Percentiles rank a stretch among this genome's conserved stretches.
Conservation (phyloP, 2,329 filamentous ascomycete genomes). For the Fusarium torulosum region DNA sequence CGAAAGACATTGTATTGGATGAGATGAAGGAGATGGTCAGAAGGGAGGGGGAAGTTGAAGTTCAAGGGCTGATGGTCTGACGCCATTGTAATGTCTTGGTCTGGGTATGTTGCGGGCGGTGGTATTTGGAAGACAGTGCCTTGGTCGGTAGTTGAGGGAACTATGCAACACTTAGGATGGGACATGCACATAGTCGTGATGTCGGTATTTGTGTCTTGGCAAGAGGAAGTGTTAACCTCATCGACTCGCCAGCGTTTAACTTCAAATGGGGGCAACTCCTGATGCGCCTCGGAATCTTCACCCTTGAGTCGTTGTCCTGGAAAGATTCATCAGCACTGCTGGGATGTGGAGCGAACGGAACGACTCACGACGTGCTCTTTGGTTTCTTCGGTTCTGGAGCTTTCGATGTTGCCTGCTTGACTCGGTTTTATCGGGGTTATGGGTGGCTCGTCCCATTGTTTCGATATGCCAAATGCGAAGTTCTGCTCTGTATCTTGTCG, state of each 20-base stretch:
- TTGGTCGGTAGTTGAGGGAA: too few species aligned
- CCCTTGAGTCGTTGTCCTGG: slow-evolving; percentile 6
- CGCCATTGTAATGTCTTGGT: too few species aligned
- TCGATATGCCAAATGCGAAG: not conserved
- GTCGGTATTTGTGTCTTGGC: accelerated
- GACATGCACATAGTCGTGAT: not conserved
- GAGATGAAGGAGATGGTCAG: slow-evolving; percentile 1
- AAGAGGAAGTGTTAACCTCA: not conserved
- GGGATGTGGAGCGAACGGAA: not conserved
- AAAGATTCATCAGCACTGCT: accelerated
- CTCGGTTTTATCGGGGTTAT: not conserved
- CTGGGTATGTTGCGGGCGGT: too few species aligned
- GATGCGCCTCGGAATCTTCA: not conserved
- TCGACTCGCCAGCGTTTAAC: not conserved
- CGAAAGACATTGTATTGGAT: slow-evolving; percentile 8
- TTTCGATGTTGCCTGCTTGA: not conserved
- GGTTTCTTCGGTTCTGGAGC: slow-evolving; percentile 8
- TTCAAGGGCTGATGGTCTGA: too few species aligned
- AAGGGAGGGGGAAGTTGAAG: not conserved
- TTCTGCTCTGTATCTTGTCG: not conserved
- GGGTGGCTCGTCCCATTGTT: not conserved
- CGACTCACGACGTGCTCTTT: slow-evolving; percentile 9
- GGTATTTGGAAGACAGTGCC: too few species aligned
- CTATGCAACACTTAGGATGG: too few species aligned
- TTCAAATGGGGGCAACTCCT: accelerated